Evolutionary conservation across 1,284 basidiomycete species (phyloP).

Genomic region (Microbotryum violaceum): DNA sequence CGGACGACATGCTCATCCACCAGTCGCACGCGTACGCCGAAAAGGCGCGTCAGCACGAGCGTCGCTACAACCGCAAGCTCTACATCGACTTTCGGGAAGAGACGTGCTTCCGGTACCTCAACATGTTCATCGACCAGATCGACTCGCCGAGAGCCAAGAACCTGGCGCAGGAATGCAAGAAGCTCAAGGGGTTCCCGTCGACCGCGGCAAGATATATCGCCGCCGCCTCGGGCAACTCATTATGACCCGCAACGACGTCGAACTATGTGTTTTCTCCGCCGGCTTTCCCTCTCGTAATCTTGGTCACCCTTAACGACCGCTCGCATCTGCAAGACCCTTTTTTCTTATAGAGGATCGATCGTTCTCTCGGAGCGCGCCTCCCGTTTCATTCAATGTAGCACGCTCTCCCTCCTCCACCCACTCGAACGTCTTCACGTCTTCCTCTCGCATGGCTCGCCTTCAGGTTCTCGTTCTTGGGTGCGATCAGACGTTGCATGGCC

Average conservation of each 20-base stretch:
- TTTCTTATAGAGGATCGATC: no score
- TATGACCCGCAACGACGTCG: not conserved
- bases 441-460: no score
- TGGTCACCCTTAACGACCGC: not conserved
- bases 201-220: constrained; percentile 27
- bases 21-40: constrained; percentile 73
- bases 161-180: constrained; percentile 35
- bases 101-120: constrained; percentile 39
- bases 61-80: constrained; percentile 65
- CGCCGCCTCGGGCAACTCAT: no score
- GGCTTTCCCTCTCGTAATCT: not conserved
- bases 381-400: no score
- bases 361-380: no score
- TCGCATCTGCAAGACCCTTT: not conserved
- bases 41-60: constrained; percentile 43
- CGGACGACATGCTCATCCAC: constrained; percentile 77
- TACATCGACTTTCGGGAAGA: constrained; percentile 52
- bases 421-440: no score
- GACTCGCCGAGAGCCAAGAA: constrained; percentile 30
- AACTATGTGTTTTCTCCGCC: not conserved
- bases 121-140: constrained; percentile 33
- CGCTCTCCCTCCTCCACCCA: no score
- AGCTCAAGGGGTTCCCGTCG: constrained; percentile 33
- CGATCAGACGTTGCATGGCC: no score
- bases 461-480: no score